These are phyloP conservation scores for Pseudozyma sp. DNA, from an alignment of 1,284 basidiomycete species.

Conservation along the genomic window DNA sequence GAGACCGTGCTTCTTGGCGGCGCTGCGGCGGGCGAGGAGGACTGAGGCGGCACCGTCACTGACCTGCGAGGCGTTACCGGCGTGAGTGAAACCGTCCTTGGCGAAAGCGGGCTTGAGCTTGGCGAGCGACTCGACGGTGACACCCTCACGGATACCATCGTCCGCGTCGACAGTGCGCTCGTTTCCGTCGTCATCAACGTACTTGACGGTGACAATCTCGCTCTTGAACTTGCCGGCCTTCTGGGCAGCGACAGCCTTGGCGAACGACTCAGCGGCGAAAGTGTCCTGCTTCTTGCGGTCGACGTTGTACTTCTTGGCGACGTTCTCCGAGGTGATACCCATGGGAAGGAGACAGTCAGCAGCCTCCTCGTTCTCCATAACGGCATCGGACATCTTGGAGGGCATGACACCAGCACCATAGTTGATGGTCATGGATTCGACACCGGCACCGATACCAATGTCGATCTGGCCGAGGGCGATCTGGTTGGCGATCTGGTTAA, in stretches of 20 bases:
- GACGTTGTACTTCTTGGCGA: constrained; percentile 82
- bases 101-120: constrained; percentile 95
- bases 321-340: constrained; percentile 97
- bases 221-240: constrained; percentile 88
- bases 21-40: constrained; percentile 84
- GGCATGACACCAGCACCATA: constrained; percentile 78
- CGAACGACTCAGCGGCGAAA: constrained; percentile 85
- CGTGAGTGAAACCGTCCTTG: constrained; percentile 90
- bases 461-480: constrained; percentile 76
- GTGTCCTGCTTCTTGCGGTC: constrained; percentile 82
- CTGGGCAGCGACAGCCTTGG: constrained; percentile 86
- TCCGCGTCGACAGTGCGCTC: constrained; percentile 85
- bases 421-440: constrained; percentile 87
- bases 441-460: constrained; percentile 91
- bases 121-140: constrained; percentile 83
- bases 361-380: constrained; percentile 82
- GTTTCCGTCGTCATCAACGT: constrained; percentile 82
- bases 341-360: constrained; percentile 94
- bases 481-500: constrained; percentile 90
- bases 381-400: constrained; percentile 81
- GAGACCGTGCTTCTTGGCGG: constrained; percentile 87
- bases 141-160: constrained; percentile 86
- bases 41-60: constrained; percentile 98
- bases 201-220: constrained; percentile 88
- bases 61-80: constrained; percentile 90